Base-by-base conservation (phyloP, 225 moss, liverwort and hornwort species). In the Pseudoscleropodium purum region DNA sequence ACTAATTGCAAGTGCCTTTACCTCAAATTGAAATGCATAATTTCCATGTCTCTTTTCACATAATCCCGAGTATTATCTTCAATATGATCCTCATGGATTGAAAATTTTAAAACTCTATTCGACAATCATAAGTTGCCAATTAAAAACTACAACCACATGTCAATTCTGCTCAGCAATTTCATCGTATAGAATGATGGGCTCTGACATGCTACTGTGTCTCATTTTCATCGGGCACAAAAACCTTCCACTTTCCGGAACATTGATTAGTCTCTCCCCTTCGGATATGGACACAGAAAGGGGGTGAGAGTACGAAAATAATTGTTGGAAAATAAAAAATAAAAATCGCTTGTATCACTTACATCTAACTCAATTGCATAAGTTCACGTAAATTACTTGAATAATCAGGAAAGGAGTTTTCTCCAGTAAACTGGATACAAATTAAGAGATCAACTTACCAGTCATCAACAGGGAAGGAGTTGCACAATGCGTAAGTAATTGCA, bases 391-490 rank as follows among this genome's bases (percentile, higher is more conserved):
- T 59, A 80, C 31, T 36, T 65, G 7, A 34, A 62, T 45, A 25
- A 82, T 82, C 76, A 85, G 61, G 18, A 81, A 81, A 75, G n/a
- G 39, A 52, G 43, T 11, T 15, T 34, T 24, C 79, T 67, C 67
- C 33, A 81, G 47, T 45, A 51, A 82, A 62, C 62, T 60, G 51
- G 17, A 29, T 63, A 30, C 15, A 59, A 82, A 52, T 41, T 23
- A 27, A 56, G 86, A 49, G 69, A 64, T 79, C 45, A 4, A 86
- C 95, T 92, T 98, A 98, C 98, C 98, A 97, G 87, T 98, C 98
- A 92, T 98, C 98, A 27, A 98, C 93, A 29, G 98, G 97, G 66
- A 95, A 92, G 43, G 97, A 96, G 90, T 96, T 97, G 49, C 96
- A 97, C 64, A 98, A 92, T 59, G 96, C 97, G 65, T 95, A 96